These are phyloP conservation scores for Tanacetum coccineum DNA, from an alignment of 129 eudicot genomes.

Conservation along the genomic window DNA sequence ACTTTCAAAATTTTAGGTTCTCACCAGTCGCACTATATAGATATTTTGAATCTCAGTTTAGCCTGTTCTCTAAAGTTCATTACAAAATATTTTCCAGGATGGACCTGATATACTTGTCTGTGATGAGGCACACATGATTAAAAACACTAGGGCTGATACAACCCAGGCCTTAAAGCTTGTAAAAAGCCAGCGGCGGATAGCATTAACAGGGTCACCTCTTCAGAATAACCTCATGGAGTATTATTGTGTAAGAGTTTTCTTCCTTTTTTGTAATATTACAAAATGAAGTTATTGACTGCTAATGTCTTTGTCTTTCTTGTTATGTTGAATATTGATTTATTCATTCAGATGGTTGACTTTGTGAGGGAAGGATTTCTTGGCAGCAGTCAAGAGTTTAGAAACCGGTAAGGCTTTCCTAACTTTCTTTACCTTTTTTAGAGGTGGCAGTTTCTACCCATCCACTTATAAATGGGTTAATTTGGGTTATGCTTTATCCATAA, in stretches of 20 bases:
- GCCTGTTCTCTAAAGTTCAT: no score
- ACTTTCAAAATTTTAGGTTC: no score
- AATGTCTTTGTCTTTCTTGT: neutral
- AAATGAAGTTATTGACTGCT: neutral
- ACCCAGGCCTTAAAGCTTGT: constrained; percentile 92
- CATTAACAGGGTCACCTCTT: constrained; percentile 98
- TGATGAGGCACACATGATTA: constrained; percentile 98
- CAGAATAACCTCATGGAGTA: constrained; percentile 98
- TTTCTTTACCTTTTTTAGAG: neutral
- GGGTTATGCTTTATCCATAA: neutral
- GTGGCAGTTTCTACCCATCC: neutral
- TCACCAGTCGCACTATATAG: neutral
- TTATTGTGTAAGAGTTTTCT: constrained; percentile 66
- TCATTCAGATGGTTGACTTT: constrained; percentile 91
- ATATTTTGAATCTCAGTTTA: neutral
- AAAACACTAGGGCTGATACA: constrained; percentile 86
- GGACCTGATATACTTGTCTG: constrained; percentile 98
- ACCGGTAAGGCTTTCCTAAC: constrained; percentile 50
- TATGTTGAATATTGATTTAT: constrained; percentile 14
- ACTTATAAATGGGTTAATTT: neutral
- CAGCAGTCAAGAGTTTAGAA: constrained; percentile 87
- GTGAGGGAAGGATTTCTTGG: constrained; percentile 99
- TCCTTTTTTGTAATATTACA: neutral
- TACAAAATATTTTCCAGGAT: constrained; percentile 39
- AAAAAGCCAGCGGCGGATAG: constrained; percentile 90